Percentiles rank a stretch among this genome's conserved stretches.
Conservation (phyloP, 371 early-diverging fungal genomes). For the Mortierella sp. region DNA sequence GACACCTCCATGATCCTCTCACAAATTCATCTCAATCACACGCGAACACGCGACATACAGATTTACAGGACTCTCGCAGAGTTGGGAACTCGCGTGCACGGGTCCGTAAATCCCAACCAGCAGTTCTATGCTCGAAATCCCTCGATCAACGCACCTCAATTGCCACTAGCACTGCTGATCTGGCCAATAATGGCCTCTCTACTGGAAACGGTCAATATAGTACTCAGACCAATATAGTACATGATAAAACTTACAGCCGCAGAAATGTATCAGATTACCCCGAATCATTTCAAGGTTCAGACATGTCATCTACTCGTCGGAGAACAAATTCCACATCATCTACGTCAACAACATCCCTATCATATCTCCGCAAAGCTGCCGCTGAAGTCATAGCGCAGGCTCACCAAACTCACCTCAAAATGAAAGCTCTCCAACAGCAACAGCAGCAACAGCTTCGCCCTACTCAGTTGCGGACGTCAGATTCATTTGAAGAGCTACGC, state of each 20-base stretch:
- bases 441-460: neutral
- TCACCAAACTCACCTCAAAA: conserved; percentile 14
- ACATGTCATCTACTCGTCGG: neutral
- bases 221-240: too few species aligned
- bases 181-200: too few species aligned
- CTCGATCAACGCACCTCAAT: neutral
- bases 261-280: neutral
- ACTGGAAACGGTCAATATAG: too few species aligned
- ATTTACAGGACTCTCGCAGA: neutral
- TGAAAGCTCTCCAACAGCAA: neutral
- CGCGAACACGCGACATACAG: neutral
- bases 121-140: neutral
- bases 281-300: neutral
- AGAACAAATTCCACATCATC: conserved; percentile 19
- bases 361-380: conserved; percentile 26
- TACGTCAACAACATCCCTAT: conserved; percentile 16
- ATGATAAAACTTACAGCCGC: neutral
- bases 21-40: neutral
- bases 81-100: neutral
- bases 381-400: conserved; percentile 17
- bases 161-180: neutral
- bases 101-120: neutral
- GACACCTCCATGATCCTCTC: neutral
- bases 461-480: neutral
- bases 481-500: neutral